phyloP scores from a whole-genome alignment of 1,284 basidiomycete species.

The Fomitopsis palustris region DNA sequence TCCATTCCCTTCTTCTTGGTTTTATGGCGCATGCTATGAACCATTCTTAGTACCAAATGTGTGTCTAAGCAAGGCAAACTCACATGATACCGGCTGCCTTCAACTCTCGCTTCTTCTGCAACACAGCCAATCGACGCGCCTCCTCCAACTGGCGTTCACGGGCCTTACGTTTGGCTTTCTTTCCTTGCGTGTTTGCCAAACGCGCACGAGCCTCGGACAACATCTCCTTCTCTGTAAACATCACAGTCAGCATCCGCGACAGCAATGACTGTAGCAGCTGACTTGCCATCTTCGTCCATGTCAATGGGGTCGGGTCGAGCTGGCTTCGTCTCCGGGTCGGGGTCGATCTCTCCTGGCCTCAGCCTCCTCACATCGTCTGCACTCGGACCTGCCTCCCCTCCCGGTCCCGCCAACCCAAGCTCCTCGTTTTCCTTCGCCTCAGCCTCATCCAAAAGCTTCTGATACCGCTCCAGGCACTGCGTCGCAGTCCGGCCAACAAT shows the following conservation, averaged over 20 bases:
- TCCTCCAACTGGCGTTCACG: conserved; percentile 96
- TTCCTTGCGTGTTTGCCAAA: conserved; percentile 98
- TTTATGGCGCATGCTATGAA: conserved; percentile 74
- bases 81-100: conserved; percentile 98
- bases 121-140: conserved; percentile 87
- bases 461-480: conserved; percentile 97
- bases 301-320: conserved; percentile 98
- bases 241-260: background rate
- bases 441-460: conserved; percentile 96
- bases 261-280: background rate
- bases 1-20: conserved; percentile 98
- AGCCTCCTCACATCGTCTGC: conserved; percentile 89
- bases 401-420: conserved; percentile 82
- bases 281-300: conserved; percentile 96
- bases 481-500: conserved; percentile 99
- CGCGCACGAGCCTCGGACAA: conserved; percentile 97
- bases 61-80: conserved; percentile 25
- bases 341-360: conserved; percentile 96
- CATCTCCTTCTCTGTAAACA: conserved; percentile 92
- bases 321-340: conserved; percentile 98
- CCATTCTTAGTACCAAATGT: conserved; percentile 16
- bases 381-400: conserved; percentile 77
- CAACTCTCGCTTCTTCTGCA: conserved; percentile 98
- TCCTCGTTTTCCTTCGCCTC: conserved; percentile 94
- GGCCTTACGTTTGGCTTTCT: conserved; percentile 99